Conservation (phyloP, 129 eudicot species). For the carrot (Daucus carota) region DH1_v3.0 NC_030386.2:31825501-31826000, state of each 20-base stretch:
- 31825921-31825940: conserved; percentile 73
- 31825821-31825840: conserved; percentile 27
- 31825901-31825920: conserved; percentile 63
- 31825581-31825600: conserved; percentile 80
- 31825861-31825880: conserved; percentile 91
- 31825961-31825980: conserved; percentile 85
- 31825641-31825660: conserved; percentile 36
- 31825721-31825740: conserved; percentile 51
- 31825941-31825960: conserved; percentile 65
- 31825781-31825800: conserved; percentile 44
- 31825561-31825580: conserved; percentile 84
- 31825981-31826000: conserved; percentile 71
- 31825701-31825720: conserved; percentile 12
- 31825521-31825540: conserved; percentile 93
- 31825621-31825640: conserved; percentile 33
- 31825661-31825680: conserved; percentile 50
- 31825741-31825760: conserved; percentile 38
- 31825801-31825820: conserved; percentile 36
- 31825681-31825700: conserved; percentile 49
- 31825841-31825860: conserved; percentile 58
- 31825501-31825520: conserved; percentile 92
- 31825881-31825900: conserved; percentile 84
- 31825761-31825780: conserved; percentile 47
- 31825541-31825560: conserved; percentile 97
- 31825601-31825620: conserved; percentile 67